Conservation (phyloP, 2,329 filamentous ascomycete species). For the Ophidiomyces ophidiicola region DNA sequence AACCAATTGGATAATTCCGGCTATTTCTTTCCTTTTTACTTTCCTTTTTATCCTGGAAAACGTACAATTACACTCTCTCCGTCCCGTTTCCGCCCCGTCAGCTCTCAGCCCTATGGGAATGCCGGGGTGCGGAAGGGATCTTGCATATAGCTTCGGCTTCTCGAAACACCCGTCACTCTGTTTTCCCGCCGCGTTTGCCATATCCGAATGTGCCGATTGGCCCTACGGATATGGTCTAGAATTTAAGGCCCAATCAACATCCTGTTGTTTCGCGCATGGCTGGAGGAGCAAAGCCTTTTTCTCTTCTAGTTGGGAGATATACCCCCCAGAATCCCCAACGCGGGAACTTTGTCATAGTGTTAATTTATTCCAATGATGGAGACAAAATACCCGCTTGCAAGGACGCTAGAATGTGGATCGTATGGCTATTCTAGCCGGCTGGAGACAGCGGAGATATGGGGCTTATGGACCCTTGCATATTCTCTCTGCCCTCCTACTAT, state of each 20-base stretch:
- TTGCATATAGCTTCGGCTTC: conserved; percentile 9
- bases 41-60: too few relatives aligned
- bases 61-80: background rate
- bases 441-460: background rate
- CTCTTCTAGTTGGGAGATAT: background rate
- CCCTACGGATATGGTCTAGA: too few relatives aligned
- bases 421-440: background rate
- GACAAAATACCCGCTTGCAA: too few relatives aligned
- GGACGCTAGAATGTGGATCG: background rate
- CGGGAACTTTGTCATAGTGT: too few relatives aligned
- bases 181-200: background rate
- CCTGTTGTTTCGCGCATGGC: too few relatives aligned
- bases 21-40: background rate
- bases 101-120: conserved; percentile 10
- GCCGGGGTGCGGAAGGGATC: conserved; percentile 7
- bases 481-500: background rate
- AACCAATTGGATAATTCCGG: background rate
- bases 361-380: too few relatives aligned
- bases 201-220: background rate
- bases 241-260: too few relatives aligned
- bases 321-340: background rate
- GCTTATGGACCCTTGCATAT: conserved; percentile 2
- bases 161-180: conserved; percentile 5
- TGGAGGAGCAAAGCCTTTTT: too few relatives aligned
- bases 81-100: background rate